phyloP scores from a whole-genome alignment of 768 basidiomycete species.

The Cyclocybe aegerita region DNA sequence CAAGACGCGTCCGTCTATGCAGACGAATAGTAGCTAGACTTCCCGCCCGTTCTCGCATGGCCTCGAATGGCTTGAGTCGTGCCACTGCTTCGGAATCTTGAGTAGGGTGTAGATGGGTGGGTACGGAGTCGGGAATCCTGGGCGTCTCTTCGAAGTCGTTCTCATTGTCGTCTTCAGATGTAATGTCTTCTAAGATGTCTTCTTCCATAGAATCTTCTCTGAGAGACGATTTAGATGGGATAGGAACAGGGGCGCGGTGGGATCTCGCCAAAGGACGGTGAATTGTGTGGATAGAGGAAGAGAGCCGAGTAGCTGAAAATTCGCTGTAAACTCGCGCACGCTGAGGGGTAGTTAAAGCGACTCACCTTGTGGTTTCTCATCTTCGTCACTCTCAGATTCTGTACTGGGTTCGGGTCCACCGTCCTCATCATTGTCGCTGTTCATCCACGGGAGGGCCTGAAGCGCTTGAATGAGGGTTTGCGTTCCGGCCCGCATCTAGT shows the following conservation, averaged over 20 bases:
- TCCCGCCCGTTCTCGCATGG: constrained; percentile 43
- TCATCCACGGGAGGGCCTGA: constrained; percentile 80
- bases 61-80: constrained; percentile 19
- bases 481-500: constrained; percentile 82
- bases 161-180: constrained; percentile 27
- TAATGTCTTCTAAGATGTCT: constrained; percentile 19
- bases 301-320: constrained; percentile 45
- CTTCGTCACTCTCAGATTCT: constrained; percentile 70
- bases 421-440: constrained; percentile 71
- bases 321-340: constrained; percentile 1
- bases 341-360: neutral
- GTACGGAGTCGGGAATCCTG: constrained; percentile 24
- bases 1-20: constrained; percentile 69
- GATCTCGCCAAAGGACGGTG: constrained; percentile 78
- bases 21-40: constrained; percentile 75
- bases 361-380: constrained; percentile 47
- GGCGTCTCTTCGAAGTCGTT: constrained; percentile 65
- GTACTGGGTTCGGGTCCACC: constrained; percentile 38
- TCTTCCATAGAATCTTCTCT: constrained; percentile 25
- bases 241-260: constrained; percentile 38
- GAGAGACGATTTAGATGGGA: constrained; percentile 17
- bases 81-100: neutral
- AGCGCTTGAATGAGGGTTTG: constrained; percentile 88
- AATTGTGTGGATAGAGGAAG: constrained; percentile 88
- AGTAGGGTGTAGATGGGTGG: constrained; percentile 3